Conservation (phyloP, 257 asterid genomes). For the Primulina tabacum region DNA sequence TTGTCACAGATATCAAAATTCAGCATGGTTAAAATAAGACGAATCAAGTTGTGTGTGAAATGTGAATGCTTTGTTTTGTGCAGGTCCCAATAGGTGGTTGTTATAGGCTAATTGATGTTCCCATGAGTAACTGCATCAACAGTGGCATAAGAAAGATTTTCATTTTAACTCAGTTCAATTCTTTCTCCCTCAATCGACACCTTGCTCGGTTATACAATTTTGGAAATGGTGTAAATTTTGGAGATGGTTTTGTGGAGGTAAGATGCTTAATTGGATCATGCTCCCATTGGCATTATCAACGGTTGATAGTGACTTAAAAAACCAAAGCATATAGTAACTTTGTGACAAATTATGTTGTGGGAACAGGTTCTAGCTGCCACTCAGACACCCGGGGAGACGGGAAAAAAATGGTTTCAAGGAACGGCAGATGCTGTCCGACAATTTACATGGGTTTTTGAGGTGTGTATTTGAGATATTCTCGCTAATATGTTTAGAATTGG, state of each 20-base stretch:
- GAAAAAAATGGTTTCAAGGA: constrained; percentile 94
- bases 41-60: not conserved
- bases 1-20: too few relatives aligned
- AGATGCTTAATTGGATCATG: constrained; percentile 1
- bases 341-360: not conserved
- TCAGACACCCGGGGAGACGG: constrained; percentile 91
- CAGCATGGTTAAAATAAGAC: not conserved
- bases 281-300: not conserved
- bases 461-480: constrained; percentile 23
- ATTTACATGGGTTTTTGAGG: constrained; percentile 94
- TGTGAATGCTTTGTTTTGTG: not conserved
- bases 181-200: constrained; percentile 93
- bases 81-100: constrained; percentile 98
- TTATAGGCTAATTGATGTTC: constrained; percentile 88
- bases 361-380: constrained; percentile 95
- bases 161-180: constrained; percentile 90
- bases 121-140: constrained; percentile 97
- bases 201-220: constrained; percentile 73
- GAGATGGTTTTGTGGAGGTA: constrained; percentile 99
- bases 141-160: constrained; percentile 87
- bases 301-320: not conserved
- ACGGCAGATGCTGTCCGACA: constrained; percentile 99
- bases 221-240: constrained; percentile 77
- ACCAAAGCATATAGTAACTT: too few relatives aligned
- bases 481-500: not conserved